phyloP scores from a whole-genome alignment of 208 protist species.

The Trypanosoma theileri region DNA sequence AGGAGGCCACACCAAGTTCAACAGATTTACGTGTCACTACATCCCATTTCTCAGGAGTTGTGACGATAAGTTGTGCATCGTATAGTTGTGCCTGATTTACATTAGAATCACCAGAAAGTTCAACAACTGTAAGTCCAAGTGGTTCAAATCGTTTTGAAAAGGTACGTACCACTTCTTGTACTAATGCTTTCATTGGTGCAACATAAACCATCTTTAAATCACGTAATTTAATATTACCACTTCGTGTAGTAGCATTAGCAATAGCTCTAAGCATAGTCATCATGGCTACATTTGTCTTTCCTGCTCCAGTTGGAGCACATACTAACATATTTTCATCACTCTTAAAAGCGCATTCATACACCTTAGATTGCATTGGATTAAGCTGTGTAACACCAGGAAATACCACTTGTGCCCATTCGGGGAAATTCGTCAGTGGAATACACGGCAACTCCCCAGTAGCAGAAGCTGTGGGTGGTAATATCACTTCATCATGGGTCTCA shows the following conservation, averaged over 20 bases:
- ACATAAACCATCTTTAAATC: constrained; percentile 99
- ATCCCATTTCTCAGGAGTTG: constrained; percentile 99
- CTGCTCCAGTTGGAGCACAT: constrained; percentile 98
- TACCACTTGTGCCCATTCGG: constrained; percentile 56
- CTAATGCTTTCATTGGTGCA: constrained; percentile 99
- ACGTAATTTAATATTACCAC: constrained; percentile 27
- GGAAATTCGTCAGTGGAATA: constrained; percentile 46
- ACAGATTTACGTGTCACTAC: constrained; percentile 99
- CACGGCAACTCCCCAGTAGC: constrained; percentile 21
- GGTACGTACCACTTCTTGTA: constrained; percentile 98
- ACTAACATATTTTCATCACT: constrained; percentile 98
- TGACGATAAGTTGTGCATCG: constrained; percentile 98
- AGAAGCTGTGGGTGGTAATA: constrained; percentile 63
- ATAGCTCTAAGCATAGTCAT: constrained; percentile 96
- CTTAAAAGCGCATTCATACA: constrained; percentile 94
- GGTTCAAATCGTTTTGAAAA: constrained; percentile 92
- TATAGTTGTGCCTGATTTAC: constrained; percentile 96
- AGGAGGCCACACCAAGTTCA: constrained; percentile 86
- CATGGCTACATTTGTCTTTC: constrained; percentile 99
- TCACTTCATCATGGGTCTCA: constrained; percentile 86
- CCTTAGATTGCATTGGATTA: constrained; percentile 96
- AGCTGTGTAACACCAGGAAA: constrained; percentile 80
- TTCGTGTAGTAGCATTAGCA: constrained; percentile 32
- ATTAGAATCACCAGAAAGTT: constrained; percentile 98
- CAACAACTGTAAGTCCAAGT: constrained; percentile 95